These are phyloP conservation scores for Citrus sinensis DNA, from an alignment of 345 rosid genomes.

Conservation along the genomic window DNA sequence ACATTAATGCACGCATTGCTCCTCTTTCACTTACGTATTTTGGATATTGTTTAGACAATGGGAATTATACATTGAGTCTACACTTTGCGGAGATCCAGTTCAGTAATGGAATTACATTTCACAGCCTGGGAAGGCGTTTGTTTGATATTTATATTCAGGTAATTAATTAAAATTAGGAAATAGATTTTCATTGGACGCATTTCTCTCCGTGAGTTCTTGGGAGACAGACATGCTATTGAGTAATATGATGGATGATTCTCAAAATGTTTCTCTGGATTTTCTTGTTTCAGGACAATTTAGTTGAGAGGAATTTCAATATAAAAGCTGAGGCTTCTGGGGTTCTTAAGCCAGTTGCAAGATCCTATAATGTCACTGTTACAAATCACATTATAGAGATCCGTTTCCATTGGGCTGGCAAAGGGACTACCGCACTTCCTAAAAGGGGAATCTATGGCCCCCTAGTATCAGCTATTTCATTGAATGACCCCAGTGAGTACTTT, in stretches of 20 bases:
- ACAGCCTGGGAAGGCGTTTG: conserved; percentile 55
- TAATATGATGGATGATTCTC: neutral
- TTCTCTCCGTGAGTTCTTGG: neutral
- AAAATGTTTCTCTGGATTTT: neutral
- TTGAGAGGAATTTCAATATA: conserved; percentile 49
- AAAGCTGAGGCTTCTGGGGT: conserved; percentile 46
- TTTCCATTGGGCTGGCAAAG: conserved; percentile 58
- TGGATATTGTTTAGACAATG: conserved; percentile 62
- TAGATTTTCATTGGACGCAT: neutral
- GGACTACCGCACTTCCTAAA: conserved; percentile 46
- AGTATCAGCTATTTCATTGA: conserved; percentile 50
- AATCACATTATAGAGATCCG: conserved; percentile 42
- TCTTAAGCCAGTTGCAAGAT: conserved; percentile 28
- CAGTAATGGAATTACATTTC: conserved; percentile 39
- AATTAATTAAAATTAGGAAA: conserved; percentile 10
- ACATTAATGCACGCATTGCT: conserved; percentile 45
- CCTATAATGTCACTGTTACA: conserved; percentile 30
- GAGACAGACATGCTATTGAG: neutral
- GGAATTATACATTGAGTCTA: conserved; percentile 46
- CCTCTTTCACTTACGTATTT: conserved; percentile 67
- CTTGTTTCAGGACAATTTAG: conserved; percentile 39
- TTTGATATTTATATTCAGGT: conserved; percentile 69
- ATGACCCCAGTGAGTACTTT: conserved; percentile 23
- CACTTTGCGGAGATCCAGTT: conserved; percentile 64
- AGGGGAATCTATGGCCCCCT: conserved; percentile 57